Evolutionary conservation across 2,329 filamentous ascomycete species (phyloP), one percentile per base, ranked within the genome.

Genomic region (Penicillium fuscoglaucum): DNA sequence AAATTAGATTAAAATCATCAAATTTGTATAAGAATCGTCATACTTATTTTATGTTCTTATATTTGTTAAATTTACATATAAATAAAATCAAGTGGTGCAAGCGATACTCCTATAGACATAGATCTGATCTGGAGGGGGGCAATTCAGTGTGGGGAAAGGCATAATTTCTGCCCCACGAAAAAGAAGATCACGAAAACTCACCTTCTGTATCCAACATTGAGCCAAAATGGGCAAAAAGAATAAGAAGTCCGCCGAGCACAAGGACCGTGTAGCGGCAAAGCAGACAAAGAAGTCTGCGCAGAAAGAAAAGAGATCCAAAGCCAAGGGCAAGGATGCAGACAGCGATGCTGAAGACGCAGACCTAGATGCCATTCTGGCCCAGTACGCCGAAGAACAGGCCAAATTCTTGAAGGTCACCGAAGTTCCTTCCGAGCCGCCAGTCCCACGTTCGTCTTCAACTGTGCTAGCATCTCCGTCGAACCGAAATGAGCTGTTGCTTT

Each of bases 371-470:
- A 93, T 99, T 45, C 86, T 99, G 29, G 93, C 93, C 46, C 91
- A 96, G 74, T 98, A 96, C 77, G 90, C 90, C 66, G 90, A 90
- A 72, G 89, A 92, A 76, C 95, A 99, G 79, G 93, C 96, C 70
- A 90, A 90, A 70, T 97, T 96, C 72, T 85, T 95, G 68, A 96
- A 96, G 77, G 86, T 99, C 68, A 97, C 93, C 5, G 95, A 99
- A 79, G 83, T 85, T 3, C 80, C 88, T 26, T 84, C 83, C 44
- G 84, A 80, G 3, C 90, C 93, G 19, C 95, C 95, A 1, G 85
- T 86, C 54, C 85, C 92, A 24, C 86, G 95, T 52, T 86, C 90
- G 24, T 93, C 92, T 7, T 85, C 91, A 8, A 91, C 90, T 0
- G 79, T 99, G 59, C 83, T 97, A 65, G 91, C 91, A 21, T 93